These are phyloP conservation scores for Raphidocelis subcapitata DNA, from an alignment of 139 green algal species.

Conservation along the genomic window DNA sequence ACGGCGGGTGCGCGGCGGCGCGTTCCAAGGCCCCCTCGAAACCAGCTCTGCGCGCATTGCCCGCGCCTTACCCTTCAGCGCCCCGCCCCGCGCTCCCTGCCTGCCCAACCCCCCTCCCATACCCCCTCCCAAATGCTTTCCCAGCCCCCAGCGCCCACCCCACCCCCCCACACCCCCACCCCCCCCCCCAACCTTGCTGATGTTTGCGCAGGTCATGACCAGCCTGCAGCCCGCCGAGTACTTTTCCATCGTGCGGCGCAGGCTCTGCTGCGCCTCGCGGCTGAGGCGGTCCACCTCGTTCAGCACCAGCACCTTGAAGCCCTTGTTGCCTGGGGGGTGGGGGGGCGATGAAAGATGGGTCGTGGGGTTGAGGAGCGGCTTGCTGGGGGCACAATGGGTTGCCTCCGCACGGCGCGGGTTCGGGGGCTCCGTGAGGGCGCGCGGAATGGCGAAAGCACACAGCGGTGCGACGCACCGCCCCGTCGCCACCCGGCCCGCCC, in stretches of 20 bases:
- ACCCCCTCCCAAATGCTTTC: no score
- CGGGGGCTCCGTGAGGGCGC: no score
- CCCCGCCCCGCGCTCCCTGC: background rate
- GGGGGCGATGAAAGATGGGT: background rate
- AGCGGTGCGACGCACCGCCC: no score
- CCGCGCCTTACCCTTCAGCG: background rate
- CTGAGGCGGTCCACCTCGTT: slow-evolving; percentile 92
- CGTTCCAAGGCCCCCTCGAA: no score
- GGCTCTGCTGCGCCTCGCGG: slow-evolving; percentile 88
- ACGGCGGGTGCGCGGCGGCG: no score
- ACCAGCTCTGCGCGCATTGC: background rate
- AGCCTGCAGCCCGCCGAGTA: slow-evolving; percentile 89
- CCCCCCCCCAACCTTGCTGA: slow-evolving; percentile 60
- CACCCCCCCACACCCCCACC: no score
- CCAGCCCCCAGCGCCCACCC: no score
- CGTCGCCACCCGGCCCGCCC: no score
- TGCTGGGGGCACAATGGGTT: no score
- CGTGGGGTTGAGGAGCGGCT: background rate
- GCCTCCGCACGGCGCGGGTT: no score
- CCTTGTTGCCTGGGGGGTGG: slow-evolving; percentile 46
- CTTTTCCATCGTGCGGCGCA: slow-evolving; percentile 98
- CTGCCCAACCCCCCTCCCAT: no score
- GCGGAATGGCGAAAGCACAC: no score
- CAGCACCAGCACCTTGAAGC: slow-evolving; percentile 93
- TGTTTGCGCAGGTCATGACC: slow-evolving; percentile 84